These are phyloP conservation scores for Aspergillus tanneri DNA, from an alignment of 2,329 filamentous ascomycete species.

Conservation along the genomic window DNA sequence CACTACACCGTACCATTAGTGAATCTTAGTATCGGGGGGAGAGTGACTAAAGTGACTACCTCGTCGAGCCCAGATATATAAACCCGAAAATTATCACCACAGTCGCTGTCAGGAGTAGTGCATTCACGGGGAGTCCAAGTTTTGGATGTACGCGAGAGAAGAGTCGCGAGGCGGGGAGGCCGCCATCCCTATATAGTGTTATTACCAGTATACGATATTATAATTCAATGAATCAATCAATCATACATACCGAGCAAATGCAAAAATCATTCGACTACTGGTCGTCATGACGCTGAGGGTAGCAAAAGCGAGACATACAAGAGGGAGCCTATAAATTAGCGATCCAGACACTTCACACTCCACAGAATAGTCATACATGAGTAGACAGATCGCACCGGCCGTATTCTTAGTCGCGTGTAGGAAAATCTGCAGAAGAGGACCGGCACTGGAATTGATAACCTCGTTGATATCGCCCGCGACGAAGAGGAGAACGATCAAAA, in stretches of 20 bases:
- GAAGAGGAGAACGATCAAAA: constrained; percentile 62
- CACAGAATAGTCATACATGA: constrained; percentile 49
- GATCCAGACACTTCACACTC: not conserved
- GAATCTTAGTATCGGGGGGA: not conserved
- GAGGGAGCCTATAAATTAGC: constrained; percentile 26
- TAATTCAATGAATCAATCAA: not conserved
- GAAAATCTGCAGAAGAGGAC: constrained; percentile 62
- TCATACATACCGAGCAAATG: constrained; percentile 27
- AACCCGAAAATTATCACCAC: constrained; percentile 67
- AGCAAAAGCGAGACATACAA: constrained; percentile 30
- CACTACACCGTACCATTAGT: constrained; percentile 45
- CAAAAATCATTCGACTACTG: constrained; percentile 34
- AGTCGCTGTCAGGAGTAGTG: constrained; percentile 58
- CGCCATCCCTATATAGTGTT: constrained; percentile 54
- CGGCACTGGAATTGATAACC: constrained; percentile 56
- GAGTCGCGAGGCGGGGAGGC: constrained; percentile 60
- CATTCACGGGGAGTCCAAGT: constrained; percentile 65
- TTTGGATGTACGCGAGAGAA: constrained; percentile 61
- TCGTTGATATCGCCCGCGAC: constrained; percentile 57
- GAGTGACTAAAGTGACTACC: constrained; percentile 20
- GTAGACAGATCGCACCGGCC: constrained; percentile 60
- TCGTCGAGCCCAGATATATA: constrained; percentile 64
- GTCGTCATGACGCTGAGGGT: constrained; percentile 34
- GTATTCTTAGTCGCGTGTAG: constrained; percentile 62
- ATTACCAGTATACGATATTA: not conserved